Evolutionary conservation across 2,329 filamentous ascomycete species (phyloP).

Genomic region (Colletotrichum chlorophyti): DNA sequence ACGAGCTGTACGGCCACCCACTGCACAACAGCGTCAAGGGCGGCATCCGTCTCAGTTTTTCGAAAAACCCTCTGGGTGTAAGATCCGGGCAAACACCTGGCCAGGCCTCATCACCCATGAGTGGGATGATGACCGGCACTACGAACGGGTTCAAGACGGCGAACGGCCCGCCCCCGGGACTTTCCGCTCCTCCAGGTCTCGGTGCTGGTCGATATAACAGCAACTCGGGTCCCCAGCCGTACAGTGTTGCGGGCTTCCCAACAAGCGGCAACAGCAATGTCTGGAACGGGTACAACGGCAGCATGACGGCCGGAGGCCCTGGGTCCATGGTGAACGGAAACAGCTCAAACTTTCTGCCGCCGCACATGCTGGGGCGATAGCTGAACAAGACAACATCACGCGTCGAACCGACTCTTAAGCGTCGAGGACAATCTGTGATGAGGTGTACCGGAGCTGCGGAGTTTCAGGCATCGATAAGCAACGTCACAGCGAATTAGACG

Average conservation of each 20-base stretch:
- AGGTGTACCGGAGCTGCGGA: slow-evolving; percentile 6
- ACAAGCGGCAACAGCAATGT: slow-evolving; percentile 31
- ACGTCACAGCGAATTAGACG: not conserved
- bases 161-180: slow-evolving; percentile 81
- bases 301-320: slow-evolving; percentile 29
- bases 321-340: slow-evolving; percentile 32
- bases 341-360: slow-evolving; percentile 35
- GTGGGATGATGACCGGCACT: slow-evolving; percentile 59
- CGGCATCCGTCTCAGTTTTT: slow-evolving; percentile 94
- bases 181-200: slow-evolving; percentile 77
- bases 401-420: too few relatives aligned
- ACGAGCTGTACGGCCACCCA: slow-evolving; percentile 85
- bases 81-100: slow-evolving; percentile 74
- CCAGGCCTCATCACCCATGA: slow-evolving; percentile 56
- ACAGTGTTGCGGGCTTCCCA: slow-evolving; percentile 28
- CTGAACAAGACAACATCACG: too few relatives aligned
- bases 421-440: not conserved
- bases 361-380: slow-evolving; percentile 44
- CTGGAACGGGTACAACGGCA: slow-evolving; percentile 22
- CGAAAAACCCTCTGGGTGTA: slow-evolving; percentile 95
- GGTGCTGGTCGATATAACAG: slow-evolving; percentile 39
- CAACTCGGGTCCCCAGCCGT: slow-evolving; percentile 20
- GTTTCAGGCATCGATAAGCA: slow-evolving; percentile 15
- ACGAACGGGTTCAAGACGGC: slow-evolving; percentile 70
- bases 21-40: slow-evolving; percentile 94